Conservation (phyloP, 2,329 filamentous ascomycete genomes). For the Coleophoma cylindrospora region DNA sequence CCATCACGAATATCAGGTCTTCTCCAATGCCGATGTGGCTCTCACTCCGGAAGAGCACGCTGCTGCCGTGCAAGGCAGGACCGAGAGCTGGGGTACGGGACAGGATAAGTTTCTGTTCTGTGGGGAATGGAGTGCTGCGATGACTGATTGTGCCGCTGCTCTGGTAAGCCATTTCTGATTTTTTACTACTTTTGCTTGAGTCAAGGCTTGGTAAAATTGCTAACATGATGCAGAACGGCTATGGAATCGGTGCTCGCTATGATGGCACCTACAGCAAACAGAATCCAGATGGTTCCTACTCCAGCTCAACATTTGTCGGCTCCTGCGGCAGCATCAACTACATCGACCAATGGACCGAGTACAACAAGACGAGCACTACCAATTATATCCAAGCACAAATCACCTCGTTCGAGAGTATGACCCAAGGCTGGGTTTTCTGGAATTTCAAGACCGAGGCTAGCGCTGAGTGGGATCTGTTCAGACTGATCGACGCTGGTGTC, state of each 20-base stretch:
- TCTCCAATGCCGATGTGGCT: slow-evolving; percentile 41
- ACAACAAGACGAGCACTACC: slow-evolving; percentile 37
- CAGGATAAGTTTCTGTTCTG: slow-evolving; percentile 34
- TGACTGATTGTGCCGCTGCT: slow-evolving; percentile 44
- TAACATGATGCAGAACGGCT: slow-evolving; percentile 40
- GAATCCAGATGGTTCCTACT: slow-evolving; percentile 18
- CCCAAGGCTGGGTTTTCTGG: slow-evolving; percentile 48
- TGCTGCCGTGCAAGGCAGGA: slow-evolving; percentile 45
- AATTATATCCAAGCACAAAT: slow-evolving; percentile 48
- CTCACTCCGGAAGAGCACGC: slow-evolving; percentile 44
- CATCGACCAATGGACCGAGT: slow-evolving; percentile 34
- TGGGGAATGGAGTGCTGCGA: slow-evolving; percentile 44
- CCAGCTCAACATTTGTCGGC: slow-evolving; percentile 32
- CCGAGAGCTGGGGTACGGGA: slow-evolving; percentile 52
- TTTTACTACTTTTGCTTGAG: too few species aligned
- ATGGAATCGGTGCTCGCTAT: slow-evolving; percentile 49
- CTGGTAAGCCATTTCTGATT: slow-evolving; percentile 41
- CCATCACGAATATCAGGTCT: slow-evolving; percentile 62
- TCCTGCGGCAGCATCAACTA: slow-evolving; percentile 45
- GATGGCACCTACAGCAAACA: slow-evolving; percentile 41
- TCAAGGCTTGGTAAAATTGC: slow-evolving; percentile 15
- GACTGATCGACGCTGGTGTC: slow-evolving; percentile 39
- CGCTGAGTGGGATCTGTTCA: slow-evolving; percentile 44
- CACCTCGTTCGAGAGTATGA: slow-evolving; percentile 39
- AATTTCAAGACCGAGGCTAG: slow-evolving; percentile 48